Evolutionary conservation across 75 land plant genomes (phyloP).

Genomic region (Ceratopteris richardii): DNA sequence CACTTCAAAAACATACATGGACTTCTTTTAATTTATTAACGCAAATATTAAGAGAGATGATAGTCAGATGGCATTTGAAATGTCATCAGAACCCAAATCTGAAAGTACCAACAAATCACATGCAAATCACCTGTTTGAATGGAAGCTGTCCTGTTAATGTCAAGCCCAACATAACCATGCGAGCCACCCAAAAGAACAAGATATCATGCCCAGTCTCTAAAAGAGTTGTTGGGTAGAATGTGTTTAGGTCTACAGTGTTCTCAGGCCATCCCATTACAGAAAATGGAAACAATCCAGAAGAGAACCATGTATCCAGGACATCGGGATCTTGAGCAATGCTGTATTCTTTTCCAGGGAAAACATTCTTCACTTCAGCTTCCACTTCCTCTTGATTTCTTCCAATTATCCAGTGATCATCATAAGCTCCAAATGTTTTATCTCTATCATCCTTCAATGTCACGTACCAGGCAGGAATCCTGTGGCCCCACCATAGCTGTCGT

Average conservation of each 20-base stretch:
- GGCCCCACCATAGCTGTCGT: conserved; percentile 99
- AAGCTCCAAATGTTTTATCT: conserved; percentile 67
- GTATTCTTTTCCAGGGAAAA: conserved; percentile 52
- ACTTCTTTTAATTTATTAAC: no score
- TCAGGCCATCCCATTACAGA: conserved; percentile 96
- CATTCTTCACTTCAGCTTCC: conserved; percentile 28
- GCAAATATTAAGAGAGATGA: no score
- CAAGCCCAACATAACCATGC: conserved; percentile 97
- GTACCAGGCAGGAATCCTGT: conserved; percentile 96
- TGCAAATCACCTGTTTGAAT: conserved; percentile 78
- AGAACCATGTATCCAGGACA: conserved; percentile 98
- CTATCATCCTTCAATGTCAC: conserved; percentile 68
- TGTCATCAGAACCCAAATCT: no score
- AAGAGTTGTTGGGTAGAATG: conserved; percentile 83
- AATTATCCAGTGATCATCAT: conserved; percentile 89
- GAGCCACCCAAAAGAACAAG: conserved; percentile 98
- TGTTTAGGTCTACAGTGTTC: conserved; percentile 52
- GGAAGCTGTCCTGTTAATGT: conserved; percentile 75
- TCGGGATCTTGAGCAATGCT: conserved; percentile 77
- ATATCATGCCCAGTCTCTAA: conserved; percentile 99
- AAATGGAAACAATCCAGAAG: conserved; percentile 90
- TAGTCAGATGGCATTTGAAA: no score
- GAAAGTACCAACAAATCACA: no score
- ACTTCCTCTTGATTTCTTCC: conserved; percentile 79
- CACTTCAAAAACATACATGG: no score